Evolutionary conservation across 2,329 filamentous ascomycete species (phyloP), one percentile per base, ranked within the genome.

Genomic region (Cytospora schulzeri): DNA sequence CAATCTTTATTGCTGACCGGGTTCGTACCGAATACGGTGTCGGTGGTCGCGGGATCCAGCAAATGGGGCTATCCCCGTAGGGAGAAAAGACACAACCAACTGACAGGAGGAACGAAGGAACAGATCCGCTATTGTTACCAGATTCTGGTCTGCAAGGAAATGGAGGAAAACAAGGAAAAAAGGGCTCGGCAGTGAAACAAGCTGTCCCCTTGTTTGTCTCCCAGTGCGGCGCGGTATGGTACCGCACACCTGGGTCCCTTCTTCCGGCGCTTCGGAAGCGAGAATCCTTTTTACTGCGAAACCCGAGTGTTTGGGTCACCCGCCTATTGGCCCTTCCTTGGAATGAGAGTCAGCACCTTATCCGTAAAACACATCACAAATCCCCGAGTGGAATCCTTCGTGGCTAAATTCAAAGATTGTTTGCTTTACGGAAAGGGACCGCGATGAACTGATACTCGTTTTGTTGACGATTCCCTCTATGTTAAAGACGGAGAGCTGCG

Each of bases 251-350:
- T 56, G 60, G 60, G 52, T 38, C 55, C 33, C 60, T 50, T 29
- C 60, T 28, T 24, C 60, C 60, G 60, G 53, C 60, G 38, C 26
- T 45, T 33, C 60, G 60, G 60, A 62, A 56, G 52, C 60, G 60
- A 62, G 52, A 29, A 56, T 62, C 60, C 60, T 62, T 62, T 62
- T 62, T 53, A 52, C 52, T 62, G 52, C 29, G 52, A 56, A 45
- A 62, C 60, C 60, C 60, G 60, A 62, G 22, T 29, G 38, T 50
- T n/a, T 62, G 60, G 58, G 60, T 28, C 38, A 35, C 52, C 38
- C 52, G 28, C 52, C 35, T 24, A 62, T 62, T 62, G 60, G 52
- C 60, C 29, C 11, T 56, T 35, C 8, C 24, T 14, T n/a, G n/a
- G n/a, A 29, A 14, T 33, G 28, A 41, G 22, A 28, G 60, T 62